Evolutionary conservation across 805 yeast genomes (phyloP).

Genomic region (Suhomyces kilbournensis): DNA sequence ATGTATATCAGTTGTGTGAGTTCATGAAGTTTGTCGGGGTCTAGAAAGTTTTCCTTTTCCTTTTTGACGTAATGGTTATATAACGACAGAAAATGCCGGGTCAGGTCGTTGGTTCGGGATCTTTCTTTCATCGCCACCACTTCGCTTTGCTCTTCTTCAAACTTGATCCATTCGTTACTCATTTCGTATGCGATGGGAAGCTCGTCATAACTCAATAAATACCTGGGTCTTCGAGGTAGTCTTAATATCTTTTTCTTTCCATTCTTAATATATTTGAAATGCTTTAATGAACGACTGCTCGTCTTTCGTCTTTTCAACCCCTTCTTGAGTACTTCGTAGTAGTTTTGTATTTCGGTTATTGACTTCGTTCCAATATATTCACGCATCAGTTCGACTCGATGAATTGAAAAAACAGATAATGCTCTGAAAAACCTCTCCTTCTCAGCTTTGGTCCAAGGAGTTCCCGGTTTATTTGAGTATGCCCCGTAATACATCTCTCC

Average conservation of each 20-base stretch:
- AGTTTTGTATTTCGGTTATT: conserved; percentile 41
- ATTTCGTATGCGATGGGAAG: conserved; percentile 55
- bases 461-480: conserved; percentile 22
- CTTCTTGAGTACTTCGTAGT: conserved; percentile 37
- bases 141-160: conserved; percentile 44
- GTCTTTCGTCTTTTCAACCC: conserved; percentile 17
- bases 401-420: conserved; percentile 49
- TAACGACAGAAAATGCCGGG: conserved; percentile 1
- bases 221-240: conserved; percentile 9
- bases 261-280: conserved; percentile 7
- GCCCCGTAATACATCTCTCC: conserved; percentile 13
- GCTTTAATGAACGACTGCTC: neutral
- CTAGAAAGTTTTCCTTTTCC: neutral
- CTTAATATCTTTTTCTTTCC: conserved; percentile 4
- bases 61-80: neutral
- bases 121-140: conserved; percentile 20
- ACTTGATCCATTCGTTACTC: conserved; percentile 37
- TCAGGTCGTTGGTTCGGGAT: conserved; percentile 4
- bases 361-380: conserved; percentile 41
- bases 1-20: neutral
- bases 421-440: conserved; percentile 51
- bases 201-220: conserved; percentile 37
- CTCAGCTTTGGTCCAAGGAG: conserved; percentile 46
- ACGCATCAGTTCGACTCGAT: conserved; percentile 40
- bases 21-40: neutral